A percentile compares a stretch with the other conserved stretches of the same genome.
phyloP scores from a whole-genome alignment of 176 grass and related monocot genomes.

The Tillandsia fasciculata region DNA sequence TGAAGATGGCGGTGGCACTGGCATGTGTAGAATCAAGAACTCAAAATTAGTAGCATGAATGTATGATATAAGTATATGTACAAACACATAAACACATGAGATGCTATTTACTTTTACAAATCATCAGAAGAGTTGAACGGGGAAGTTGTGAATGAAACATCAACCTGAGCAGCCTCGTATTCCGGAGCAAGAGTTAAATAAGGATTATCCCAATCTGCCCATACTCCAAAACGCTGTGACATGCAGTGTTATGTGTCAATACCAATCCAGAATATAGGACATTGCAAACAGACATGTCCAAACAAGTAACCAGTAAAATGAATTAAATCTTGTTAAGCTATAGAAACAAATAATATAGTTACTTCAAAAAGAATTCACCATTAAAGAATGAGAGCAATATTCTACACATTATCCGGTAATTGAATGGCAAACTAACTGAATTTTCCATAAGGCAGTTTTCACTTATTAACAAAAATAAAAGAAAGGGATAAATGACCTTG shows the following conservation, averaged over 20 bases:
- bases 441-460: neutral
- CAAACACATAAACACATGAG: no score
- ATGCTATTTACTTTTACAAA: no score
- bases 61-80: no score
- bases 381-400: neutral
- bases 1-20: neutral
- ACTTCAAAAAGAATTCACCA: neutral
- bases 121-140: slow-evolving; percentile 3
- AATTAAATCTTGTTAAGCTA: no score
- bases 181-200: slow-evolving; percentile 86
- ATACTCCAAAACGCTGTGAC: slow-evolving; percentile 72
- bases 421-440: no score
- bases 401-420: no score
- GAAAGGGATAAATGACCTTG: slow-evolving; percentile 46
- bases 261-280: slow-evolving; percentile 2
- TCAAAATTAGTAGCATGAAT: neutral
- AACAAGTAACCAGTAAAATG: neutral
- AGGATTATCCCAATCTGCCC: slow-evolving; percentile 92
- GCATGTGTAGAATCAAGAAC: neutral
- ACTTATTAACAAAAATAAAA: slow-evolving; percentile 9
- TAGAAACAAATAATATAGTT: neutral
- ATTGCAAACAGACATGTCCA: neutral
- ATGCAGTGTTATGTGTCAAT: slow-evolving; percentile 9
- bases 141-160: slow-evolving; percentile 5
- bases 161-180: slow-evolving; percentile 98